Evolutionary conservation across 169 alveolate species (phyloP).

Genomic region (Cryptosporidium viatorum): DNA sequence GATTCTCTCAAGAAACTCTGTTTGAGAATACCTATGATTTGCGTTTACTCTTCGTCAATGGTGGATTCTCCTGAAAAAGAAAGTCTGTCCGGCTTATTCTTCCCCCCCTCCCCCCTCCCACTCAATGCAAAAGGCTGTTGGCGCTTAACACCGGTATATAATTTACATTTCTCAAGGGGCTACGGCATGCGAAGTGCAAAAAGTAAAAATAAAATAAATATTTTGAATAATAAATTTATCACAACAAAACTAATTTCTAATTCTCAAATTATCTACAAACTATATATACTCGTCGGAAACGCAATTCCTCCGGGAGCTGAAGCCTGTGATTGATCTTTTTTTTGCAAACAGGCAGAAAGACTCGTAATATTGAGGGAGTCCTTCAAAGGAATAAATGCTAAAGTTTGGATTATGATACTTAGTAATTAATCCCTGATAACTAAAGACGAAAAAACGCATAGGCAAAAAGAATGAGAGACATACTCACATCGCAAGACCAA

Average conservation of each 20-base stretch:
- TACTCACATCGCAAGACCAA: not conserved
- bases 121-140: conserved; percentile 12
- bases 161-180: not conserved
- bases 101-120: conserved; percentile 67
- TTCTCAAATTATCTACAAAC: not conserved
- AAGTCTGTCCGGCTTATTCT: not conserved
- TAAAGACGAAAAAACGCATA: not conserved
- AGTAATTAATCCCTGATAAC: not conserved
- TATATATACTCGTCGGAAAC: conserved; percentile 6
- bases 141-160: not conserved
- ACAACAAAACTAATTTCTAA: not conserved
- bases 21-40: not conserved
- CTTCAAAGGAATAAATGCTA: not conserved
- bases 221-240: not conserved
- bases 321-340: not conserved
- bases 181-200: not conserved
- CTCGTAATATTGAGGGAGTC: conserved; percentile 10
- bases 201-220: not conserved
- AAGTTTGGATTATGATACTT: not conserved
- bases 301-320: not conserved
- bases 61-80: not conserved
- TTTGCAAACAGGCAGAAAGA: not conserved
- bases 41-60: not conserved
- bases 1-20: not conserved
- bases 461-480: not conserved